Conservation (phyloP, 352 stramenopile genomes). For the Globisporangium parvum region DNA sequence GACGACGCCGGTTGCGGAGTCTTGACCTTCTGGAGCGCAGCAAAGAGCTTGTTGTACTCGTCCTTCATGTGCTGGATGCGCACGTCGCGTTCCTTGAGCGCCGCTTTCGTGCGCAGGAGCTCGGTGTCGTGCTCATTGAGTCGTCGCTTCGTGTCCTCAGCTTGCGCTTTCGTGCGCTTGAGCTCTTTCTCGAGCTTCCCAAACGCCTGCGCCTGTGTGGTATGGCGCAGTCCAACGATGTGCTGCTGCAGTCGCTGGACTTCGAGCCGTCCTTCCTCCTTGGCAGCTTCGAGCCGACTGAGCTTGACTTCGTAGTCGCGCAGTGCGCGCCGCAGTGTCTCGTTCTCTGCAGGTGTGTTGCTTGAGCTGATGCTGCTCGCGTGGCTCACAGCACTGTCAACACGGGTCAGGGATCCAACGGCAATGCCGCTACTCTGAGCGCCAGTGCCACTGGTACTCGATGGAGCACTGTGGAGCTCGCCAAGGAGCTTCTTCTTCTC, state of each 20-base stretch:
- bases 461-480: slow-evolving; percentile 5
- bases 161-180: slow-evolving; percentile 22
- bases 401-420: too few species aligned
- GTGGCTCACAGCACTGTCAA: not conserved
- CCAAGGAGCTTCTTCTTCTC: slow-evolving; percentile 24
- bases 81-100: slow-evolving; percentile 45
- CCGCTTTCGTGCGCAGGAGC: slow-evolving; percentile 38
- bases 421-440: not conserved
- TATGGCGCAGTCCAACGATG: slow-evolving; percentile 37
- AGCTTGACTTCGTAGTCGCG: slow-evolving; percentile 49
- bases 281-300: slow-evolving; percentile 30
- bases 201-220: slow-evolving; percentile 41
- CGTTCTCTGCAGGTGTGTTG: slow-evolving; percentile 31
- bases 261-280: slow-evolving; percentile 35
- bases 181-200: slow-evolving; percentile 48
- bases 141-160: slow-evolving; percentile 20
- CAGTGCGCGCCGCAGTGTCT: slow-evolving; percentile 43
- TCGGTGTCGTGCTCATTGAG: slow-evolving; percentile 39
- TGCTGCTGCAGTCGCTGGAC: slow-evolving; percentile 51
- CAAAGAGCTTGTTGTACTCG: slow-evolving; percentile 73
- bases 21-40: slow-evolving; percentile 61
- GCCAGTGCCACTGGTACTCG: too few species aligned
- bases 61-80: slow-evolving; percentile 55
- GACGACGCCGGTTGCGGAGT: slow-evolving; percentile 6
- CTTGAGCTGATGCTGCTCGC: not conserved